Conservation (phyloP, 2,329 filamentous ascomycete genomes). For the Venturia aucupariae region DNA sequence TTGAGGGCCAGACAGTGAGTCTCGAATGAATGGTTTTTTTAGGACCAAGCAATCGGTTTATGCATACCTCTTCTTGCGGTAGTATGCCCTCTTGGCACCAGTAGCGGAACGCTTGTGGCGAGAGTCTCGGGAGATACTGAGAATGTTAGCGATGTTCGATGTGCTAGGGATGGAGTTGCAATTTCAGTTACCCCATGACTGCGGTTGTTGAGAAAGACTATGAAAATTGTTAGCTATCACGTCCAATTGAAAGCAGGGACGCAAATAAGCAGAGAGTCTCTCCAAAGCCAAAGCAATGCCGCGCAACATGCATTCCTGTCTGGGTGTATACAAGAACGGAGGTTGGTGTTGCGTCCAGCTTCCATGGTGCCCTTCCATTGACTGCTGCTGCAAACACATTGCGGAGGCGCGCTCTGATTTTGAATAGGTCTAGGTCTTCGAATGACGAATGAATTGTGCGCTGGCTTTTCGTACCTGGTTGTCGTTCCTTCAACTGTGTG, state of each 20-base stretch:
- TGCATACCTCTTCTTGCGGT: constrained; percentile 50
- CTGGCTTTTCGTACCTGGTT: neutral
- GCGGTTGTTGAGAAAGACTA: constrained; percentile 33
- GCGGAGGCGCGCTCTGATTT: neutral
- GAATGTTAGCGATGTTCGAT: constrained; percentile 27
- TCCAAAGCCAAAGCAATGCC: neutral
- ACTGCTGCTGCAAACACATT: neutral
- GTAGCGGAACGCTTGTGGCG: constrained; percentile 99
- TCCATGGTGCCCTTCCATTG: neutral
- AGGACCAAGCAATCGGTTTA: constrained; percentile 47
- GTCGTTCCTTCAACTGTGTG: constrained; percentile 2
- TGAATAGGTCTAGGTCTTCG: neutral
- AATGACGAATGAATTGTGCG: neutral
- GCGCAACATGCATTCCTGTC: neutral
- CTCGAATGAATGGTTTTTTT: constrained; percentile 58
- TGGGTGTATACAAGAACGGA: neutral
- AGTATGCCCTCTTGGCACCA: constrained; percentile 73
- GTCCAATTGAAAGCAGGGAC: neutral
- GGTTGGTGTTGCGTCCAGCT: neutral
- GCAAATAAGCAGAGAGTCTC: neutral
- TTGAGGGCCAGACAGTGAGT: constrained; percentile 25
- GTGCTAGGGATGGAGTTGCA: constrained; percentile 12
- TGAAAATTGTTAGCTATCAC: constrained; percentile 1
- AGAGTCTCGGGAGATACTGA: constrained; percentile 97
- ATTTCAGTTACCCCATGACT: constrained; percentile 42